Percentiles rank a stretch among this genome's conserved stretches.
Evolutionary conservation across 192 early-diverging fungal species (phyloP).

Genomic region (Lobulomyces angularis): DNA sequence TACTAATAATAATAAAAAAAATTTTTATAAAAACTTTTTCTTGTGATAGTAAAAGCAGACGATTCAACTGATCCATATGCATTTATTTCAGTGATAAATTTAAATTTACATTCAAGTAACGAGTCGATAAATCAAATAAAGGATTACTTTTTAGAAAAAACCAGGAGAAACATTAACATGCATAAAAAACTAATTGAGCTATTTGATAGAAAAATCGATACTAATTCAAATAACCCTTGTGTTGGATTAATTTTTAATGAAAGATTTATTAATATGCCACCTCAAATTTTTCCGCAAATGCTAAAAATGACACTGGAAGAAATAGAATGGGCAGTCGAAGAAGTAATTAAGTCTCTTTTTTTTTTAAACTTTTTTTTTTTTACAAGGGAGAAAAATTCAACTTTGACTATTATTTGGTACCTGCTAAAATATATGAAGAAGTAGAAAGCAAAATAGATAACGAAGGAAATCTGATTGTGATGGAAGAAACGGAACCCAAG

Average conservation of each 20-base stretch:
- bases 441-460: slow-evolving; percentile 32
- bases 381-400: slow-evolving; percentile 54
- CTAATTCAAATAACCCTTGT: slow-evolving; percentile 9
- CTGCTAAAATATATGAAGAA: slow-evolving; percentile 74
- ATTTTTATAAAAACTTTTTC: no score
- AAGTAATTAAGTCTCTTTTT: slow-evolving; percentile 27
- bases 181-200: slow-evolving; percentile 4
- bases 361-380: slow-evolving; percentile 5
- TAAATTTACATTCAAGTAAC: no score
- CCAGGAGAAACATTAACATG: slow-evolving; percentile 8
- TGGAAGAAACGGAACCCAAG: slow-evolving; percentile 22
- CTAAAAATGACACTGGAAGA: slow-evolving; percentile 81
- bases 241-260: slow-evolving; percentile 71
- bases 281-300: slow-evolving; percentile 81
- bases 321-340: slow-evolving; percentile 56
- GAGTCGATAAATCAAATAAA: slow-evolving; percentile 12
- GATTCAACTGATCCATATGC: slow-evolving; percentile 40
- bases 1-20: no score
- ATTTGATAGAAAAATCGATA: not conserved
- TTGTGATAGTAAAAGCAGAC: slow-evolving; percentile 34
- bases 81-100: no score
- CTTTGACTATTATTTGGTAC: slow-evolving; percentile 69
- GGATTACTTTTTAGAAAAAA: slow-evolving; percentile 59
- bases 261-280: slow-evolving; percentile 92
- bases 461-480: no score